These are phyloP conservation scores for Mucor plumbeus DNA, from an alignment of 371 early-diverging fungal genomes.

Conservation along the genomic window DNA sequence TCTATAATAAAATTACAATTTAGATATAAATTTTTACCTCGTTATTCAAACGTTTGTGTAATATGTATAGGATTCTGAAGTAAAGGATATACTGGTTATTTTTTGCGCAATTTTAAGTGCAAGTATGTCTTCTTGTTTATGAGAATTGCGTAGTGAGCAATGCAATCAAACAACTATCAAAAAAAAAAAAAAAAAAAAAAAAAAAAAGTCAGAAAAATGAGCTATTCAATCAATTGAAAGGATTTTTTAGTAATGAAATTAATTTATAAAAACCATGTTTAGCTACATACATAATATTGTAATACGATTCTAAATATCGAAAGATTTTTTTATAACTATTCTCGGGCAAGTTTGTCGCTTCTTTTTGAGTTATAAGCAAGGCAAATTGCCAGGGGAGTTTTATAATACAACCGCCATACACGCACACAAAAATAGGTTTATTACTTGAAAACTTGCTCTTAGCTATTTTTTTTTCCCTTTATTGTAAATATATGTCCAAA, in stretches of 20 bases:
- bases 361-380: slow-evolving; percentile 14
- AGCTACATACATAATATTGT: background rate
- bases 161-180: too few relatives aligned
- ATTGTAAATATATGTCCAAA: slow-evolving; percentile 6
- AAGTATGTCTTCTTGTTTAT: background rate
- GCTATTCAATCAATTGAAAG: background rate
- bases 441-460: background rate
- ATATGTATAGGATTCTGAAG: too few relatives aligned
- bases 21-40: too few relatives aligned
- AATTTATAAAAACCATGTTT: too few relatives aligned
- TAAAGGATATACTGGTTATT: background rate
- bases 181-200: background rate
- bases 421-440: background rate
- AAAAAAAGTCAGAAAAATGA: background rate
- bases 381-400: slow-evolving; percentile 5
- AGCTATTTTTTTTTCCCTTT: background rate
- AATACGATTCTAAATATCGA: background rate
- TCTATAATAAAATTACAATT: too few relatives aligned
- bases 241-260: too few relatives aligned
- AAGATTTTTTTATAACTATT: background rate
- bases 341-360: background rate
- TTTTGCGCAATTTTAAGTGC: background rate
- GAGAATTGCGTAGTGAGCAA: background rate
- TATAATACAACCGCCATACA: background rate
- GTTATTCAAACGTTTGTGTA: too few relatives aligned